Conservation (phyloP, 2,329 filamentous ascomycete genomes). For the Apiospora sp. region DNA sequence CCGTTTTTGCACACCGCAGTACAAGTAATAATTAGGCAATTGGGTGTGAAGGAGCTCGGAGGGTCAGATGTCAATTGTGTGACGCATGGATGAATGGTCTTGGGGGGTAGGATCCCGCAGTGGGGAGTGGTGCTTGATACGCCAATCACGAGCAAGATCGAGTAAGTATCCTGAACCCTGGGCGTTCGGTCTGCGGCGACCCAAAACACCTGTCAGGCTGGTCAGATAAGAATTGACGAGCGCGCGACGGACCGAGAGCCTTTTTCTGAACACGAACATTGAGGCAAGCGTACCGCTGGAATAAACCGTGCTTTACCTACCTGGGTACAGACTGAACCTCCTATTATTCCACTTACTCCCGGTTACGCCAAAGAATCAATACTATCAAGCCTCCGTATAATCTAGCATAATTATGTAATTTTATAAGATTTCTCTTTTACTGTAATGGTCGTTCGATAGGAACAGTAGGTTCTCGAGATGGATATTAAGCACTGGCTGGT, state of each 20-base stretch:
- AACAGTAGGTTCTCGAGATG: no score
- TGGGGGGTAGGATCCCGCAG: conserved; percentile 15
- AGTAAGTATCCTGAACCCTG: background rate
- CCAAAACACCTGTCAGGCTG: conserved; percentile 2
- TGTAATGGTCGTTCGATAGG: no score
- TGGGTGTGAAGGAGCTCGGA: background rate
- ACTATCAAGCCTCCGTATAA: no score
- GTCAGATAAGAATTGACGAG: background rate
- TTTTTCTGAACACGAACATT: background rate
- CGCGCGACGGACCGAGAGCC: no score
- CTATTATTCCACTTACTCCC: no score
- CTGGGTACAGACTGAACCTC: no score
- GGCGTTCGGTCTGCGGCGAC: background rate
- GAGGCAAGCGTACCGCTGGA: no score
- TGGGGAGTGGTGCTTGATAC: background rate
- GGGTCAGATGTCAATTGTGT: conserved; percentile 21
- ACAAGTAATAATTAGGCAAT: background rate
- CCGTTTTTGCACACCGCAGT: background rate
- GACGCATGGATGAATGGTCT: conserved; percentile 7
- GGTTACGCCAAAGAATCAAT: no score
- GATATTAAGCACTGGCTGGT: no score
- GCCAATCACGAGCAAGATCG: background rate
- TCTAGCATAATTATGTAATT: no score
- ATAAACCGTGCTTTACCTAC: no score
- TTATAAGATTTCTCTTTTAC: no score